Base-by-base conservation (phyloP, 345 rosid genomes). In the Jatropha curcas region DNA sequence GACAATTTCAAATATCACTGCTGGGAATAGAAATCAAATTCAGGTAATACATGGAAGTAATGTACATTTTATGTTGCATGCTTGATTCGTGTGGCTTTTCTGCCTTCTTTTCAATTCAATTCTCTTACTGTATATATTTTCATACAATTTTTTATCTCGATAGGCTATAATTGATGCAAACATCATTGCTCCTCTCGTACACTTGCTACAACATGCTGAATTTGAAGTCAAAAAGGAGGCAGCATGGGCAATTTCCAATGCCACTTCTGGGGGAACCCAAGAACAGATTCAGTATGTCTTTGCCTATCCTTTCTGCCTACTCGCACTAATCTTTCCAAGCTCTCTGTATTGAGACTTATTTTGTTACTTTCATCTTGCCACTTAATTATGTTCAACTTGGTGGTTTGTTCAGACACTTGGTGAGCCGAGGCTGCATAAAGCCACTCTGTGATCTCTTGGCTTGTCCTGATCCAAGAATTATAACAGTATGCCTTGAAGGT, bases 1-100 rank as follows among this genome's bases (percentile, higher is more conserved):
- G 97, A 91, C 94, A n/a, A 85, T 92, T 77, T 92, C 97, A 33
- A 92, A 92, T 86, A 88, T 92, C 61, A 89, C 95, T 67, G 97
- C 97, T 61, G 95, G 95, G 51, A 92, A 88, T 76, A 84, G 66
- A 82, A 52, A 70, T 79, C 97, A 92, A 77, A 90, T 92, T 77
- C 93, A 92, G 97, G 97, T 92, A 48, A 48, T 48, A 79, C 57
- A 31, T 9, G 11, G 7, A 63, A 3, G 22, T 43, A 56, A 25
- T n/a, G n/a, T n/a, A n/a, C n/a, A n/a, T 24, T 25, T 0, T 17
- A 48, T 61, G 27, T 34, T 61, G 34, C 27, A 20, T 34, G 52
- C 17, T 48, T 46, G 16, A 11, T 46, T 46, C 14, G 5, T 48
- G 52, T 14, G 52, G 52, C 5, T 48, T 17, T 45, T 45, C 2